phyloP scores from a whole-genome alignment of 768 basidiomycete genomes.

The Leucocoprinus birnbaumii region DNA sequence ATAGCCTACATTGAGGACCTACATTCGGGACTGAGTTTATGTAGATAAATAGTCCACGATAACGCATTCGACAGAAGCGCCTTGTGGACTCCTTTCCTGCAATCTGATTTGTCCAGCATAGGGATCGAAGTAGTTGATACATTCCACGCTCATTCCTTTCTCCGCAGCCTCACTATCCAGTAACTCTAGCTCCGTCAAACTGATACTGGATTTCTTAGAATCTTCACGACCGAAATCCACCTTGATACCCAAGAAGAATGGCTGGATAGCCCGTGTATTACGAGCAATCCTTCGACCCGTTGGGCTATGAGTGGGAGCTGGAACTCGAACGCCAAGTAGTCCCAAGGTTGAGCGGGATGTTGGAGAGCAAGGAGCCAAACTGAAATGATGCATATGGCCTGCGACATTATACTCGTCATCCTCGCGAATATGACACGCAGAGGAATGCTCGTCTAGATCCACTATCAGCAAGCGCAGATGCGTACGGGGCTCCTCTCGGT shows the following conservation, averaged over 20 bases:
- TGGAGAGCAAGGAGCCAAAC: background rate
- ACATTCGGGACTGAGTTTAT: background rate
- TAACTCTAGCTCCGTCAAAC: background rate
- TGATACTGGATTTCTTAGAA: background rate
- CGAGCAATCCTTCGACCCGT: background rate
- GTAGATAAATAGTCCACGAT: background rate
- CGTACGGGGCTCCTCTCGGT: background rate
- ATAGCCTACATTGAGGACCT: background rate
- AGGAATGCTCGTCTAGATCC: background rate
- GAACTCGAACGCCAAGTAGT: background rate
- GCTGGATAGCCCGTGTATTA: no score
- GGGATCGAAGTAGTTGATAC: background rate
- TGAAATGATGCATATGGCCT: background rate
- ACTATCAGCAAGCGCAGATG: background rate
- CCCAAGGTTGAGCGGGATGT: slow-evolving; percentile 4
- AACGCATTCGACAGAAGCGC: background rate
- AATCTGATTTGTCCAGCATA: slow-evolving; percentile 4
- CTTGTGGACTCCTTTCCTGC: background rate
- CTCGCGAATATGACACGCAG: background rate
- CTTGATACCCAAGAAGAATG: background rate
- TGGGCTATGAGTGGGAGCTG: background rate
- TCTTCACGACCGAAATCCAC: slow-evolving; percentile 1
- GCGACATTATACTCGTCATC: background rate
- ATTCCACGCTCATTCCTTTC: background rate
- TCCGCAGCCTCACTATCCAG: background rate